These are phyloP conservation scores for Geotrichum bryndzae DNA, from an alignment of 1,139 yeast genomes.

Conservation along the genomic window DNA sequence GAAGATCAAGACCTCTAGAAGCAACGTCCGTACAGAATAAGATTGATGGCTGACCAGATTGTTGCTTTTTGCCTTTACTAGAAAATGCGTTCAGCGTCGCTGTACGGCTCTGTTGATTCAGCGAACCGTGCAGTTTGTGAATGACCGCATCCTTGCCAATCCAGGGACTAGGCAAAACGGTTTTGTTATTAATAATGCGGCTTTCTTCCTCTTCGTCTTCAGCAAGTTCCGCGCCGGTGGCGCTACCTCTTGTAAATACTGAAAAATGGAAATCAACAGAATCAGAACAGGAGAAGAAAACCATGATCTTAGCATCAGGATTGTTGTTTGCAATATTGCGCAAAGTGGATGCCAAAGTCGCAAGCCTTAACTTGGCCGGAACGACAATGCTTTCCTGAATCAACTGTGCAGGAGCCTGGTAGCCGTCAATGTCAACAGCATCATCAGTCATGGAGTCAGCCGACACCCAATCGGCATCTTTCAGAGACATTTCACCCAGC, in stretches of 20 bases:
- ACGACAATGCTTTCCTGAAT: slow-evolving; percentile 70
- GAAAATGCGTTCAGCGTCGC: slow-evolving; percentile 66
- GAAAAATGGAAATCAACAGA: slow-evolving; percentile 88
- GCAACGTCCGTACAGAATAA: slow-evolving; percentile 89
- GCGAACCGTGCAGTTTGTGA: slow-evolving; percentile 86
- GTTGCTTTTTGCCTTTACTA: slow-evolving; percentile 32
- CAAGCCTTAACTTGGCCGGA: slow-evolving; percentile 87
- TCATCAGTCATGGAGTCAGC: slow-evolving; percentile 31
- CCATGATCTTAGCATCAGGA: slow-evolving; percentile 54
- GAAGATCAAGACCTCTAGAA: slow-evolving; percentile 86
- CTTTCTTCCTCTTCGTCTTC: slow-evolving; percentile 27
- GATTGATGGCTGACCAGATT: slow-evolving; percentile 47
- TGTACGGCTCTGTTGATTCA: slow-evolving; percentile 76
- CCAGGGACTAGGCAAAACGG: slow-evolving; percentile 50
- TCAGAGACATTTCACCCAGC: slow-evolving; percentile 67
- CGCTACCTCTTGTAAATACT: slow-evolving; percentile 48
- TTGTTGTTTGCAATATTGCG: slow-evolving; percentile 42
- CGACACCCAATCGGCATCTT: slow-evolving; percentile 61
- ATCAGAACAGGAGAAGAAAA: slow-evolving; percentile 89
- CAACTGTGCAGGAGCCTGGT: slow-evolving; percentile 81
- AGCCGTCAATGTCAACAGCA: slow-evolving; percentile 40
- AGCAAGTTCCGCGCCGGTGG: slow-evolving; percentile 22
- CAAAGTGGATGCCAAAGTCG: slow-evolving; percentile 64
- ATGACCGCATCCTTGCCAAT: slow-evolving; percentile 46
- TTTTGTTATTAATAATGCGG: slow-evolving; percentile 22